Evolutionary conservation across 2,329 filamentous ascomycete genomes (phyloP), one percentile per base, ranked within the genome.

Genomic region (Drechslerella coelobrocha): DNA sequence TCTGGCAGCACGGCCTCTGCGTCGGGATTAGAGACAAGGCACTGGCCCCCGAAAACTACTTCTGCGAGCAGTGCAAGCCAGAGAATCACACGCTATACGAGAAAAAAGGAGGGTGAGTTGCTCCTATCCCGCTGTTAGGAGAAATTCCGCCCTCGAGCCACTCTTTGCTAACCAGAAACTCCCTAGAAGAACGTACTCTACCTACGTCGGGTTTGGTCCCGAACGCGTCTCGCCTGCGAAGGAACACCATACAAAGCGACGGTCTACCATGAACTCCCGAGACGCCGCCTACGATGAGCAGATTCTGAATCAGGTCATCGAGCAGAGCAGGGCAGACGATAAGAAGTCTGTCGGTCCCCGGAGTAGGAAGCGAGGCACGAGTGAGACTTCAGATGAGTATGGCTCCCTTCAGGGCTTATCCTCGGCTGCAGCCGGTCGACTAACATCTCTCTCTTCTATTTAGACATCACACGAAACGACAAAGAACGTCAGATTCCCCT

Each of bases 1-100:
- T 97, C 73, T 99, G 93, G 94, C 94, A 99, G 79, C 94, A 99
- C 78, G 94, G 94, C 76, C 93, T 92, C 71, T 99, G 94, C 78
- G 93, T 99, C 68, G 93, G 94, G 71, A 96, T 99, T 77, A 92
- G 96, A 82, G 94, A 94, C 75, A 93, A 96, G 79, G 89, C 90
- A 75, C 88, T 89, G 78, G 93, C 91, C 74, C 94, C 94, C 8
- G 93, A 97, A 60, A 92, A 97, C 79, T 99, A 99, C 81, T 99
- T 94, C 78, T 99, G 94, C 81, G 94, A 99, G 81, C 86, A 91
- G 79, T 99, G 94, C 81, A 75, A 75, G 50, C 74, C 75, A 8
- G 75, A 76, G 78, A 84, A 96, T 56, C 94, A 99, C 82, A 91
- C 88, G 77, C 88, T 96, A 73, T 88, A 87, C 76, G 86, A 84